phyloP scores from a whole-genome alignment of 2,329 filamentous ascomycete species.

The Clonostachys solani region DNA sequence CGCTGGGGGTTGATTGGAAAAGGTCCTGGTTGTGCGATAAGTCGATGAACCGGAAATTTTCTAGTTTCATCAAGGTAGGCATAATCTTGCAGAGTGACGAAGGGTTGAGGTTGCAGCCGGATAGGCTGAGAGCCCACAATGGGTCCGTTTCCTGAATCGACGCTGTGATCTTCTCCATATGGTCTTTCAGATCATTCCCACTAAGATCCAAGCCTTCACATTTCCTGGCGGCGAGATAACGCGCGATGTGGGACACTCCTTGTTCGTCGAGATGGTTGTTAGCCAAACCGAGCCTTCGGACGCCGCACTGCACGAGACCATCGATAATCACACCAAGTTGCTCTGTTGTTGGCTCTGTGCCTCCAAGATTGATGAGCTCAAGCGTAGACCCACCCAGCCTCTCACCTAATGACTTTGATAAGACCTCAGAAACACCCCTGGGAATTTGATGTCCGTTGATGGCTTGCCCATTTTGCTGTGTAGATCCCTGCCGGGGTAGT shows the following conservation, averaged over 20 bases:
- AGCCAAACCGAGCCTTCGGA: slow-evolving; percentile 77
- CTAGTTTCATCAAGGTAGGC: slow-evolving; percentile 65
- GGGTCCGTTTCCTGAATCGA: slow-evolving; percentile 49
- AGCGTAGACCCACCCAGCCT: slow-evolving; percentile 72
- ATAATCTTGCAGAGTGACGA: slow-evolving; percentile 70
- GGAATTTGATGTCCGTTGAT: slow-evolving; percentile 26
- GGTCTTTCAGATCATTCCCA: slow-evolving; percentile 67
- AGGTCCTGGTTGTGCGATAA: slow-evolving; percentile 84
- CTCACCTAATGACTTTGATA: slow-evolving; percentile 72
- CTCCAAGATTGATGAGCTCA: slow-evolving; percentile 78
- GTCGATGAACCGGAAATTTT: slow-evolving; percentile 82
- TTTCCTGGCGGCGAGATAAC: slow-evolving; percentile 69
- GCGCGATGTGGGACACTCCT: slow-evolving; percentile 70
- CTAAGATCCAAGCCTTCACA: slow-evolving; percentile 89
- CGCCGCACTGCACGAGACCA: slow-evolving; percentile 72
- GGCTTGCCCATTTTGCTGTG: slow-evolving; percentile 18
- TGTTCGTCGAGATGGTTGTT: slow-evolving; percentile 73
- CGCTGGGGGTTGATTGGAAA: slow-evolving; percentile 70
- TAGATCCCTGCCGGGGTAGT: slow-evolving; percentile 53
- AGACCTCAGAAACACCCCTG: slow-evolving; percentile 47
- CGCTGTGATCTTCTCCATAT: slow-evolving; percentile 47
- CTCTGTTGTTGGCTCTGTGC: slow-evolving; percentile 67
- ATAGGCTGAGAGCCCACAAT: slow-evolving; percentile 79
- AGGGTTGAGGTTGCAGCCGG: slow-evolving; percentile 77
- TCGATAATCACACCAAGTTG: slow-evolving; percentile 77